Evolutionary conservation across 768 basidiomycete genomes (phyloP).

Genomic region (Neoboletus brunneissimus): DNA sequence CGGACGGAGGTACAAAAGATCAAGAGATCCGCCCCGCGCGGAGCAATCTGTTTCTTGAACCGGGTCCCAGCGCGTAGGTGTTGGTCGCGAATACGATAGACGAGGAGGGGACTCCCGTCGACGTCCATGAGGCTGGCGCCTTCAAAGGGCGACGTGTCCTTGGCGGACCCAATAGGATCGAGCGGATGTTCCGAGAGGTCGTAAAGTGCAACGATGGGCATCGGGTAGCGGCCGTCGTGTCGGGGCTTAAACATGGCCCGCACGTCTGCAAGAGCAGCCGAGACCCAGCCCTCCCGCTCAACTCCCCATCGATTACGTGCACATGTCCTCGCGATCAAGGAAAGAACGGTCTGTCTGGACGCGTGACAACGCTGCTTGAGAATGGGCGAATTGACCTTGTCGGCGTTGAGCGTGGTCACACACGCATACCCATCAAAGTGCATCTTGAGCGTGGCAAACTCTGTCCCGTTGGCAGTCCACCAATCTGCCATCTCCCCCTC

Average conservation of each 20-base stretch:
- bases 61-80: conserved; percentile 20
- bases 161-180: conserved; percentile 8
- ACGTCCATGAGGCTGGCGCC: conserved; percentile 21
- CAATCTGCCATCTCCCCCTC: conserved; percentile 27
- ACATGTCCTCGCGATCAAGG: conserved; percentile 19
- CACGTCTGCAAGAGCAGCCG: conserved; percentile 21
- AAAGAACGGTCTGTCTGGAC: conserved; percentile 22
- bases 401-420: conserved; percentile 35
- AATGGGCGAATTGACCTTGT: conserved; percentile 29
- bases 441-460: conserved; percentile 31
- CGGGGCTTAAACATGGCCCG: conserved; percentile 22
- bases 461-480: conserved; percentile 35
- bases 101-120: conserved; percentile 14
- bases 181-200: conserved; percentile 14
- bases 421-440: conserved; percentile 37
- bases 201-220: conserved; percentile 23
- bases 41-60: conserved; percentile 24
- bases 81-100: conserved; percentile 21
- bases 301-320: conserved; percentile 25
- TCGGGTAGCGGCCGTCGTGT: conserved; percentile 3
- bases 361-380: conserved; percentile 28
- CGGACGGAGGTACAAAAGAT: conserved; percentile 21
- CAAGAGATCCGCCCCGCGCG: conserved; percentile 27
- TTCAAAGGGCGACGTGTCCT: conserved; percentile 17
- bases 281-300: conserved; percentile 20